Evolutionary conservation across 257 asterid genomes (phyloP).

Genomic region (Ilex asprella): DNA sequence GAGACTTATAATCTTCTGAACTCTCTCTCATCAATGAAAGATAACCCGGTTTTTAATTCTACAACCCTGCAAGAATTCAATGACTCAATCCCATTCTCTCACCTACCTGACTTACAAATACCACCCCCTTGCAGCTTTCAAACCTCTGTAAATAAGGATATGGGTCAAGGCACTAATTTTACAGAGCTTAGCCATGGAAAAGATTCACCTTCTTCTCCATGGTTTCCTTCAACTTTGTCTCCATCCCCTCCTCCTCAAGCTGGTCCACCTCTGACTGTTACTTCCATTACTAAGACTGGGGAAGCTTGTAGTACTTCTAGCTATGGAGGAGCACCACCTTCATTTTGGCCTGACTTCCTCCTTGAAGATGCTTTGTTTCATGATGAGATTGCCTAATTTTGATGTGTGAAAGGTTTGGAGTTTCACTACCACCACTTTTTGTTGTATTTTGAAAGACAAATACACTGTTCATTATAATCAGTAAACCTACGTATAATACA

Average conservation of each 20-base stretch:
- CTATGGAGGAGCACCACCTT: slow-evolving; percentile 41
- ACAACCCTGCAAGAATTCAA: slow-evolving; percentile 17
- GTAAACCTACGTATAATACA: too few relatives aligned
- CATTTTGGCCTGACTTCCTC: slow-evolving; percentile 56
- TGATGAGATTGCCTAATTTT: slow-evolving; percentile 38
- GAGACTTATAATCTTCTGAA: slow-evolving; percentile 21
- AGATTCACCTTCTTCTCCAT: slow-evolving; percentile 26
- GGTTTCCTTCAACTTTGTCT: slow-evolving; percentile 25
- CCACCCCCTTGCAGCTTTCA: slow-evolving; percentile 34
- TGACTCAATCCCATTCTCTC: slow-evolving; percentile 39
- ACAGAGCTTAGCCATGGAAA: slow-evolving; percentile 13
- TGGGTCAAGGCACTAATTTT: slow-evolving; percentile 18
- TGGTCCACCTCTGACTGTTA: slow-evolving; percentile 21
- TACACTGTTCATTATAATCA: too few relatives aligned
- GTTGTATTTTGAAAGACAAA: background rate
- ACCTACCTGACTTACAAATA: slow-evolving; percentile 45
- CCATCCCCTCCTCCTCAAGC: slow-evolving; percentile 17
- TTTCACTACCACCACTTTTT: slow-evolving; percentile 2
- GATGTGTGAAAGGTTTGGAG: slow-evolving; percentile 17
- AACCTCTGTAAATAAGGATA: slow-evolving; percentile 16
- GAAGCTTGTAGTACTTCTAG: slow-evolving; percentile 47
- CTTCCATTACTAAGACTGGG: slow-evolving; percentile 17
- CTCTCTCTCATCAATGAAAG: slow-evolving; percentile 19
- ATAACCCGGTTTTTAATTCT: slow-evolving; percentile 12
- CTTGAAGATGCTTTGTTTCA: slow-evolving; percentile 62